Evolutionary conservation across 352 stramenopile species (phyloP), one percentile per base, ranked within the genome.

Genomic region (Globisporangium yorkense): DNA sequence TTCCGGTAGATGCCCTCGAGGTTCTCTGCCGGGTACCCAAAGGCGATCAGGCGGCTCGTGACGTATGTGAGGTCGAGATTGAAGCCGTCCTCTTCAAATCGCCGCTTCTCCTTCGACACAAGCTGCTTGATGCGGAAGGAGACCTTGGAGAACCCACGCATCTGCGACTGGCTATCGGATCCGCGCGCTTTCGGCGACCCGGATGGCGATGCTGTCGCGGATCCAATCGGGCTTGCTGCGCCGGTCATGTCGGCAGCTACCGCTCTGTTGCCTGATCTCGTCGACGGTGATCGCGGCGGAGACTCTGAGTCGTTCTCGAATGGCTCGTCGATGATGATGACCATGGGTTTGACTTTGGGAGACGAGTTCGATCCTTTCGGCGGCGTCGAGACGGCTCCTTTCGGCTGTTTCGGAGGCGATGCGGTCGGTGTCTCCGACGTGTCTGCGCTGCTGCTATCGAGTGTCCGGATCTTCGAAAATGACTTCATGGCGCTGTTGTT

Each of bases 51-150:
- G 5, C 81, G 74, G 51, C 68, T 66, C 15, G 87, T 93, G 24
- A 97, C 84, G 69, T 97, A 97, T 33, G 87, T 93, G 70, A 97
- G 79, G 66, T 97, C 91, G 52, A 97, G 72, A 54, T 97, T 89
- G 70, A 96, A 97, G 54, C 87, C 89, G 39, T 96, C 84, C 59
- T 89, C 77, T 31, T 77, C 76, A 63, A 92, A 96, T 1, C 89
- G 74, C 18, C 79, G 75, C 71, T 97, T 97, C 60, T 96, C 92
- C 68, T 95, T 94, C 51, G 85, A 96, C 29, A 97, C 89, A 45
- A 94, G 66, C 45, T 97, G 80, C 58, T 91, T 91, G 50, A 91
- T 61, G 8, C 71, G 76, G 27, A 79, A 81, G 6, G 77, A 76
- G 53, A 78, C 63, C 31, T 74, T 59, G 37, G 70, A 78, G n/a